Conservation (phyloP, 1,284 basidiomycete species). For the Ceratobasidium sp. region DNA sequence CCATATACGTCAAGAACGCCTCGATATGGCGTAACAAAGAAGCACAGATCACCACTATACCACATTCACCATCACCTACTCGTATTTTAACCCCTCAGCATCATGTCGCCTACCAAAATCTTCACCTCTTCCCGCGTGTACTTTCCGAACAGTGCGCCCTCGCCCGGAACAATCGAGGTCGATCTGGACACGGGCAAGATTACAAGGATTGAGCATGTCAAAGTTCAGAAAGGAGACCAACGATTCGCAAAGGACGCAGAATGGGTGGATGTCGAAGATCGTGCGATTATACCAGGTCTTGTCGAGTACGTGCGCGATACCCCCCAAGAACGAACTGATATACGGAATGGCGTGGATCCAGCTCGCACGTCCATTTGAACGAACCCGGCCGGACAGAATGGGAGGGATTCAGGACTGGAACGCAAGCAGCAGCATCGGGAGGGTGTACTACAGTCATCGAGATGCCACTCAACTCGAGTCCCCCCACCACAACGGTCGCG, state of each 20-base stretch:
- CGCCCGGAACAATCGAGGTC: conserved; percentile 75
- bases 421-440: conserved; percentile 83
- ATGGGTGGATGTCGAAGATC: conserved; percentile 69
- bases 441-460: conserved; percentile 92
- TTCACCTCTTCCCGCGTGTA: conserved; percentile 65
- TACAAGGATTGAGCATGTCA: conserved; percentile 57
- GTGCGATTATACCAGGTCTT: conserved; percentile 79
- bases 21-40: conserved; percentile 25
- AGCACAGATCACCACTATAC: conserved; percentile 24
- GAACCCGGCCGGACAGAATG: conserved; percentile 90
- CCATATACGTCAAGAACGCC: not conserved
- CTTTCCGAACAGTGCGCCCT: conserved; percentile 61
- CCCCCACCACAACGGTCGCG: conserved; percentile 84
- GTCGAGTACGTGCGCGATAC: conserved; percentile 70
- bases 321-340: not conserved
- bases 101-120: conserved; percentile 46
- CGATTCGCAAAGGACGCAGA: conserved; percentile 51
- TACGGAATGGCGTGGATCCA: not conserved
- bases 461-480: conserved; percentile 95
- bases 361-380: conserved; percentile 86
- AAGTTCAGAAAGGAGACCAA: conserved; percentile 19
- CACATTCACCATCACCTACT: not conserved
- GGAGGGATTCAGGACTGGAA: conserved; percentile 94
- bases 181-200: conserved; percentile 72
- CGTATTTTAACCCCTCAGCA: not conserved